Conservation (phyloP, 2,329 filamentous ascomycete genomes). For the Xylariomycetidae sp. region DNA sequence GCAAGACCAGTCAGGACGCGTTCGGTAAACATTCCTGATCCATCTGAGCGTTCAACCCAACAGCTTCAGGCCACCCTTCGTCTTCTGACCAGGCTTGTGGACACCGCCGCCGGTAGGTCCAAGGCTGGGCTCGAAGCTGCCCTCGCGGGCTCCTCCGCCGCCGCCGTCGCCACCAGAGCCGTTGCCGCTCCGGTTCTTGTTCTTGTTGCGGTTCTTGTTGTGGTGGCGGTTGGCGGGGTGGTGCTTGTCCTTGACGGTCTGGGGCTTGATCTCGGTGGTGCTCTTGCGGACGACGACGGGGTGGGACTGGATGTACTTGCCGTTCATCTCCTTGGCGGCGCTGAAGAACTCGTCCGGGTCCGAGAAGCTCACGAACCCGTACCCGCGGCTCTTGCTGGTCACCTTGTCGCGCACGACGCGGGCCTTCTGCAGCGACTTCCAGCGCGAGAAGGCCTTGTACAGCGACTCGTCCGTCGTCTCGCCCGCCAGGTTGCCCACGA, state of each 20-base stretch:
- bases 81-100: slow-evolving; percentile 59
- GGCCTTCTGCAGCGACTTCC: slow-evolving; percentile 83
- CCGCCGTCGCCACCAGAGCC: slow-evolving; percentile 27
- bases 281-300: slow-evolving; percentile 82
- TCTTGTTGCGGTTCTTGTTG: slow-evolving; percentile 26
- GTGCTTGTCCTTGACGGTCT: slow-evolving; percentile 53
- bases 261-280: slow-evolving; percentile 83
- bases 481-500: slow-evolving; percentile 93
- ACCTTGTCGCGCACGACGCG: slow-evolving; percentile 93
- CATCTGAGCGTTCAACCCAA: slow-evolving; percentile 55
- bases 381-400: slow-evolving; percentile 93
- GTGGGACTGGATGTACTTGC: slow-evolving; percentile 98
- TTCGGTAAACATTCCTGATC: too few relatives aligned
- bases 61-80: slow-evolving; percentile 58
- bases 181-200: slow-evolving; percentile 29
- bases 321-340: slow-evolving; percentile 95
- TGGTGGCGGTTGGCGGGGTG: slow-evolving; percentile 21
- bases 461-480: slow-evolving; percentile 96
- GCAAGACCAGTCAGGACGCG: too few relatives aligned
- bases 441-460: slow-evolving; percentile 86
- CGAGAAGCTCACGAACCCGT: slow-evolving; percentile 92
- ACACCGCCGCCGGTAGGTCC: slow-evolving; percentile 48
- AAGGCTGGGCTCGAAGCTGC: slow-evolving; percentile 42
- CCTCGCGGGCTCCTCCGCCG: slow-evolving; percentile 18
- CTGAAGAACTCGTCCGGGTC: slow-evolving; percentile 96